These are phyloP conservation scores for Zymoseptoria pseudotritici DNA, from an alignment of 2,329 filamentous ascomycete species.

Conservation along the genomic window DNA sequence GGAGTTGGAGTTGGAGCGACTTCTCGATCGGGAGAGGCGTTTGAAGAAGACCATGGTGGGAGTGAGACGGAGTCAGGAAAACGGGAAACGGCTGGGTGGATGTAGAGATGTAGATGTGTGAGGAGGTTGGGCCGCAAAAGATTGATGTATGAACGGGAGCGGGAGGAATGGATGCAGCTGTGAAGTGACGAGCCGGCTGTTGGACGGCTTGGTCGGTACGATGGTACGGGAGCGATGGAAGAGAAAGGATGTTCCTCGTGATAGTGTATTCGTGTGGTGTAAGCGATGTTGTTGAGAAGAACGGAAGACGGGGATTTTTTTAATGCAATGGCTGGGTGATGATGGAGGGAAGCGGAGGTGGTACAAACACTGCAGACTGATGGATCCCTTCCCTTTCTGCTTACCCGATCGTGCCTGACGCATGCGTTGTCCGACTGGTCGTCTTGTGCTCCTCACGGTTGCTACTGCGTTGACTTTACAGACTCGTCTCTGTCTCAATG, in stretches of 20 bases:
- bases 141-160: not conserved
- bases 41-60: conserved; percentile 41
- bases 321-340: not conserved
- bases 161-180: not conserved
- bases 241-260: not conserved
- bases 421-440: not conserved
- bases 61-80: not conserved
- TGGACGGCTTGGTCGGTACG: not conserved
- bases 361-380: not conserved
- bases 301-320: not conserved
- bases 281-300: not conserved
- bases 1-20: conserved; percentile 41
- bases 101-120: not conserved
- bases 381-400: not conserved
- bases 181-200: not conserved
- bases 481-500: no score
- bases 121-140: not conserved
- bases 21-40: conserved; percentile 37
- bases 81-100: not conserved
- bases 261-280: not conserved
- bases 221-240: not conserved
- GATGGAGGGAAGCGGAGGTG: not conserved
- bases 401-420: not conserved
- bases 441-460: not conserved
- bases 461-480: not conserved